These are phyloP conservation scores for Monosporozyma unispora DNA, from an alignment of 805 yeast species.

Conservation along the genomic window DNA sequence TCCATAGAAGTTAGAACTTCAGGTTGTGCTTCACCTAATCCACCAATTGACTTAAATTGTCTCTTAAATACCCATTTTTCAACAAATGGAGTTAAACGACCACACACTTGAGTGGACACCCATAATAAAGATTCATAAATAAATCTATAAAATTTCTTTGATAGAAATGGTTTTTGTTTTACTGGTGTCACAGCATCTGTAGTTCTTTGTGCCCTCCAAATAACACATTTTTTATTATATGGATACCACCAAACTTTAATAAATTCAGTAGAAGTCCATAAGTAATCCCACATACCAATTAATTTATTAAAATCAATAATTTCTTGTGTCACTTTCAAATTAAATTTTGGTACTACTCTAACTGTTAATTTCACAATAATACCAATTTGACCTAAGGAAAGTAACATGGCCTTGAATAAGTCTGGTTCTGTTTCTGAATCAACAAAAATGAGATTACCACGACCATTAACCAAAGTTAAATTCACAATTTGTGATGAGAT, in stretches of 20 bases:
- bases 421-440: constrained; percentile 49
- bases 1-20: constrained; percentile 76
- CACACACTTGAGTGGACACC: constrained; percentile 64
- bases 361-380: constrained; percentile 78
- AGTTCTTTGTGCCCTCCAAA: constrained; percentile 86
- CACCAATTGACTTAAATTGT: constrained; percentile 73
- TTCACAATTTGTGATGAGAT: constrained; percentile 82
- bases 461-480: constrained; percentile 62
- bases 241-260: constrained; percentile 98
- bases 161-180: constrained; percentile 71
- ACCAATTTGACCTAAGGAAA: constrained; percentile 88
- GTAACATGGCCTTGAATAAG: constrained; percentile 69
- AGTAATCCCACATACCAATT: constrained; percentile 58
- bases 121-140: constrained; percentile 74
- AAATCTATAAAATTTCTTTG: constrained; percentile 65
- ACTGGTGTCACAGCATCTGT: constrained; percentile 54
- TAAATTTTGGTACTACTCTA: constrained; percentile 76
- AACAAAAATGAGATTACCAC: constrained; percentile 53
- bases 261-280: constrained; percentile 87
- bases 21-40: constrained; percentile 46
- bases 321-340: constrained; percentile 72
- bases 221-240: constrained; percentile 70
- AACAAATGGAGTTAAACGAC: constrained; percentile 72
- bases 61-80: constrained; percentile 78
- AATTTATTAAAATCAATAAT: constrained; percentile 70